A percentile compares a stretch with the other conserved stretches of the same genome.
Conservation (phyloP, 2,329 filamentous ascomycete genomes). For the Aspergillus fischeri region DNA sequence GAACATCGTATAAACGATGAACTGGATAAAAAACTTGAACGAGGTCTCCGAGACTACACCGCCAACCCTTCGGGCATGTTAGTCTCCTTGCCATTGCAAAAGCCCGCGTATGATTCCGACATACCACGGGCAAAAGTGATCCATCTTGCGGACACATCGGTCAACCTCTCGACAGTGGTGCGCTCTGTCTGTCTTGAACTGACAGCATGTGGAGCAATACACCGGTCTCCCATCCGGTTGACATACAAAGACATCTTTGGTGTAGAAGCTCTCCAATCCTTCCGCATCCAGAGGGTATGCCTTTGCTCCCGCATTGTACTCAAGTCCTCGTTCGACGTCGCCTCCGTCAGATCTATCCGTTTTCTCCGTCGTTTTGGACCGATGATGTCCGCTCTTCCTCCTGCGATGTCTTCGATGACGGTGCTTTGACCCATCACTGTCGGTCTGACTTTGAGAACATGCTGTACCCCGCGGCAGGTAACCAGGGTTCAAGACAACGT, state of each 20-base stretch:
- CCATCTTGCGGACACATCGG: slow-evolving; percentile 83
- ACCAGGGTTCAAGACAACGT: slow-evolving; percentile 67
- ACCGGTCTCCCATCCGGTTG: slow-evolving; percentile 76
- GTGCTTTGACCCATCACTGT: slow-evolving; percentile 15
- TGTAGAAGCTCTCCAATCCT: slow-evolving; percentile 72
- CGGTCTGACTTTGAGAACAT: slow-evolving; percentile 25
- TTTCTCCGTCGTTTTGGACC: slow-evolving; percentile 21
- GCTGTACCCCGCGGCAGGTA: slow-evolving; percentile 63
- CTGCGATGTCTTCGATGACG: slow-evolving; percentile 17
- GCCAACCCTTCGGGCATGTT: slow-evolving; percentile 62
- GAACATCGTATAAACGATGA: slow-evolving; percentile 67
- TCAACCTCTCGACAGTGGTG: slow-evolving; percentile 82
- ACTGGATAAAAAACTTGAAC: slow-evolving; percentile 92
- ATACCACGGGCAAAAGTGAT: slow-evolving; percentile 87
- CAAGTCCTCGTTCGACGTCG: slow-evolving; percentile 24
- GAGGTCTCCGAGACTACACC: slow-evolving; percentile 82
- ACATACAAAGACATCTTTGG: slow-evolving; percentile 77
- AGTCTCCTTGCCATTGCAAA: slow-evolving; percentile 8
- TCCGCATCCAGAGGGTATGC: slow-evolving; percentile 54
- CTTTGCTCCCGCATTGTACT: slow-evolving; percentile 20
- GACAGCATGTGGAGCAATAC: slow-evolving; percentile 79
- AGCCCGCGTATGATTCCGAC: neutral
- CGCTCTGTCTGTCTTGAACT: slow-evolving; percentile 82
- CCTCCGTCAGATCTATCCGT: slow-evolving; percentile 13
- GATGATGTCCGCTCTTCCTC: slow-evolving; percentile 23